Percentiles rank a stretch among this genome's conserved stretches.
Evolutionary conservation across 2,329 filamentous ascomycete genomes (phyloP).

Genomic region (Zymoseptoria passerinii): DNA sequence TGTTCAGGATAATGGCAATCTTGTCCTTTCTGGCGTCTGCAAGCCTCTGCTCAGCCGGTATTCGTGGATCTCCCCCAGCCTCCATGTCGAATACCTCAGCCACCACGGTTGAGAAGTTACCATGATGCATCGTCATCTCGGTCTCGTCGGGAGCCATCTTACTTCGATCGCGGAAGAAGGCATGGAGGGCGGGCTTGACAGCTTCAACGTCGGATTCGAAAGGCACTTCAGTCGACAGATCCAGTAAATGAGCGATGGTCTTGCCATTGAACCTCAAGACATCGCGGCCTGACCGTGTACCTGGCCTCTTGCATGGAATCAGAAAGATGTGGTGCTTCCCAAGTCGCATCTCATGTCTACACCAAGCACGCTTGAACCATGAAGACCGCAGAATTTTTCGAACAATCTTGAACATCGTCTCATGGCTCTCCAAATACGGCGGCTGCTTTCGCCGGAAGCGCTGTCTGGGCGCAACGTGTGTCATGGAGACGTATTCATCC

Average conservation of each 20-base stretch:
- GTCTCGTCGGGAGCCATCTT: conserved; percentile 19
- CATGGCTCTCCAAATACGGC: conserved; percentile 26
- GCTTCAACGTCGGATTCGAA: conserved; percentile 26
- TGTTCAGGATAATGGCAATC: conserved; percentile 35
- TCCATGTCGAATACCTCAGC: conserved; percentile 35
- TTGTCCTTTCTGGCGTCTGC: conserved; percentile 39
- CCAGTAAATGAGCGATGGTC: conserved; percentile 35
- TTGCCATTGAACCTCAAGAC: conserved; percentile 34
- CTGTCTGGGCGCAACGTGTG: conserved; percentile 24
- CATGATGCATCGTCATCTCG: conserved; percentile 22
- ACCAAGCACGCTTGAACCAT: conserved; percentile 41
- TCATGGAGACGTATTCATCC: conserved; percentile 29
- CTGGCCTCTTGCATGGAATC: conserved; percentile 28
- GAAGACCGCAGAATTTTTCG: conserved; percentile 33
- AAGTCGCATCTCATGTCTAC: conserved; percentile 37
- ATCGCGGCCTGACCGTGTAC: conserved; percentile 12
- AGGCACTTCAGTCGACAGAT: conserved; percentile 29
- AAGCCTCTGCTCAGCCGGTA: conserved; percentile 33
- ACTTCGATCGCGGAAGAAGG: conserved; percentile 29
- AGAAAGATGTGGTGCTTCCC: conserved; percentile 36
- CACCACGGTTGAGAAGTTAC: conserved; percentile 30
- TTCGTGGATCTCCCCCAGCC: conserved; percentile 35
- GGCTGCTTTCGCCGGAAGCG: conserved; percentile 27
- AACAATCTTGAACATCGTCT: conserved; percentile 27
- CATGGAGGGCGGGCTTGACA: conserved; percentile 27